These are phyloP conservation scores for Scenedesmus sp. DNA, from an alignment of 163 green algal species.

Conservation along the genomic window DNA sequence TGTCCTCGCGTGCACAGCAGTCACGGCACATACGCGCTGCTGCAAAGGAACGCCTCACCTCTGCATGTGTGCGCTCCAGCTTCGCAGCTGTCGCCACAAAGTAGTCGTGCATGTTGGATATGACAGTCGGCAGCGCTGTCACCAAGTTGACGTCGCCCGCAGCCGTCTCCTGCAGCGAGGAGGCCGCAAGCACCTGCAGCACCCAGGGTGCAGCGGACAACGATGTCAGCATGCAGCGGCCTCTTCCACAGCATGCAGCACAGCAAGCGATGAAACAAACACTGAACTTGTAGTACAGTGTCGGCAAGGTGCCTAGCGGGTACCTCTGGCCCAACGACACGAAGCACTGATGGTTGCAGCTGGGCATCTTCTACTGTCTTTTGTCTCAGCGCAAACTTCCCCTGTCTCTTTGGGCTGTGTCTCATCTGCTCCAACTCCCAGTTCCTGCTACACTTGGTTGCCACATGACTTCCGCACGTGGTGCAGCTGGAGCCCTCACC, in stretches of 20 bases:
- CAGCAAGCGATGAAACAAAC: too few relatives aligned
- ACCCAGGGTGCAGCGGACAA: neutral
- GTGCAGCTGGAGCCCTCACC: too few relatives aligned
- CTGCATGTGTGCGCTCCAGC: slow-evolving; percentile 65
- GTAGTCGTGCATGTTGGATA: slow-evolving; percentile 74
- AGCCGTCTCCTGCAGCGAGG: slow-evolving; percentile 11
- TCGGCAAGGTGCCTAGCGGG: too few relatives aligned
- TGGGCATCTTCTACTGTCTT: too few relatives aligned
- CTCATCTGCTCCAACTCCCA: neutral
- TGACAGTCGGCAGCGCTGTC: slow-evolving; percentile 60
- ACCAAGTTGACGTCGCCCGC: slow-evolving; percentile 31
- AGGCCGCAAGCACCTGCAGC: slow-evolving; percentile 34
- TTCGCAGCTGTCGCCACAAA: slow-evolving; percentile 71
- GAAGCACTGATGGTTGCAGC: too few relatives aligned
- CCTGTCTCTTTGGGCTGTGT: neutral
- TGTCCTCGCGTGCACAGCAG: neutral
- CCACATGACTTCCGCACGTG: too few relatives aligned
- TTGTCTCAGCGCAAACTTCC: too few relatives aligned
- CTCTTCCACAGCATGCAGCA: too few relatives aligned
- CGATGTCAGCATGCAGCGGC: too few relatives aligned
- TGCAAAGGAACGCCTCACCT: slow-evolving; percentile 48
- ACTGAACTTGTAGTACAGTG: too few relatives aligned
- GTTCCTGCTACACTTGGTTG: too few relatives aligned
- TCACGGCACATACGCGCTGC: neutral
- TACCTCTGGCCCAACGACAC: too few relatives aligned